Evolutionary conservation across 78 protist genomes (phyloP).

Genomic region (Tieghemostelium lacteum): DNA sequence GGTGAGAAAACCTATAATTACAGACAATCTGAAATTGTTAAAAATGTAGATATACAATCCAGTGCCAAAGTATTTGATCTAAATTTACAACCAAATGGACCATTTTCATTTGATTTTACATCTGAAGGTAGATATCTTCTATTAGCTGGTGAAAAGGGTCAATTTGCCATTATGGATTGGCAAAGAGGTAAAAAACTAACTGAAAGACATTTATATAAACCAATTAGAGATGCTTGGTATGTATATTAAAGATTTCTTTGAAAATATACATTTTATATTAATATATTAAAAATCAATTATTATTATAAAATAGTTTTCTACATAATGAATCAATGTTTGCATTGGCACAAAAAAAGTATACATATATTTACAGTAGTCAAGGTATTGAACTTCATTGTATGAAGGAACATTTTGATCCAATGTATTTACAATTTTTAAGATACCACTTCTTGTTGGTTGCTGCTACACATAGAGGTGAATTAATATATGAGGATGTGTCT

Average conservation of each 20-base stretch:
- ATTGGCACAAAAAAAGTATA: slow-evolving; percentile 94
- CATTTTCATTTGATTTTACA: slow-evolving; percentile 86
- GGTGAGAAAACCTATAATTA: slow-evolving; percentile 88
- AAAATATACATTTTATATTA: neutral
- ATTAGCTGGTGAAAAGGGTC: slow-evolving; percentile 96
- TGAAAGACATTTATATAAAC: slow-evolving; percentile 90
- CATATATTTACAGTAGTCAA: slow-evolving; percentile 91
- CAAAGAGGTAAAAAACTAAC: slow-evolving; percentile 31
- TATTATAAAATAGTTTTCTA: slow-evolving; percentile 68
- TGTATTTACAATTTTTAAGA: slow-evolving; percentile 89
- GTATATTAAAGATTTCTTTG: neutral
- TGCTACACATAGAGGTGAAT: slow-evolving; percentile 8
- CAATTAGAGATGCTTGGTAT: slow-evolving; percentile 87
- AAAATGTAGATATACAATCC: slow-evolving; percentile 83
- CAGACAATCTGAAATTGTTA: slow-evolving; percentile 79
- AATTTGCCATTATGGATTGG: slow-evolving; percentile 94
- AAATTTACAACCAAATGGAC: slow-evolving; percentile 85
- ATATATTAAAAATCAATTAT: neutral
- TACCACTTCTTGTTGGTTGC: slow-evolving; percentile 95
- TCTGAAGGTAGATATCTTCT: slow-evolving; percentile 89
- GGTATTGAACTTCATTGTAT: slow-evolving; percentile 97
- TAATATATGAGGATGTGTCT: slow-evolving; percentile 53
- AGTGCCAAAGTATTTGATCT: slow-evolving; percentile 82
- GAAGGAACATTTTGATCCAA: slow-evolving; percentile 77
- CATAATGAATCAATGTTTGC: slow-evolving; percentile 96